phyloP scores from a whole-genome alignment of 2,329 filamentous ascomycete genomes.

The Pseudopyrenochaeta lycopersici region DNA sequence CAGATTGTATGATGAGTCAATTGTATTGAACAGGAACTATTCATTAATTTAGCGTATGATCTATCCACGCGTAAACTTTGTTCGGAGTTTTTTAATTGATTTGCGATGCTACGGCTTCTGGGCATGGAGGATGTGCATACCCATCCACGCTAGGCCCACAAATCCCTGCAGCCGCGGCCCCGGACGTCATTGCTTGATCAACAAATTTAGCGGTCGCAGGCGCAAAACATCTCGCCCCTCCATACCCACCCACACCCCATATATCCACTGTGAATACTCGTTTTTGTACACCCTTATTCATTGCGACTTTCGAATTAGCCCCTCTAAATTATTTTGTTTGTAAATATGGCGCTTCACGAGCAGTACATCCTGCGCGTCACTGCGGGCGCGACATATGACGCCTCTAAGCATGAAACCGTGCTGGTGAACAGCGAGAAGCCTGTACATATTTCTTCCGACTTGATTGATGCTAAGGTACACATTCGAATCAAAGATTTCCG shows the following conservation, averaged over 20 bases:
- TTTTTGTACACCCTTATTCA: neutral
- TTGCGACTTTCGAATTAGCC: neutral
- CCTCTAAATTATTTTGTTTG: neutral
- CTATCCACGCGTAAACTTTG: too few relatives aligned
- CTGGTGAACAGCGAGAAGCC: constrained; percentile 76
- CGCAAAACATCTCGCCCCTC: neutral
- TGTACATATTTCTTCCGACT: constrained; percentile 68
- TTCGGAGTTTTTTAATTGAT: too few relatives aligned
- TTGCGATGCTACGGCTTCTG: too few relatives aligned
- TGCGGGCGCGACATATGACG: constrained; percentile 79
- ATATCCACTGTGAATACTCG: neutral
- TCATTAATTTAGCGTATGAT: too few relatives aligned
- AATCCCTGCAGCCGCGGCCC: constrained; percentile 7
- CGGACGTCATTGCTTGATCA: constrained; percentile 20
- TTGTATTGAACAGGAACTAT: too few relatives aligned
- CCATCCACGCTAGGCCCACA: neutral
- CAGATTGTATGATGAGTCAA: too few relatives aligned
- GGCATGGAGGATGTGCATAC: neutral
- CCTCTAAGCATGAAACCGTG: constrained; percentile 74
- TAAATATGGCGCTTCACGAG: constrained; percentile 55
- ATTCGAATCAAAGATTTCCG: constrained; percentile 76
- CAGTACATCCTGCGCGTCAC: constrained; percentile 85
- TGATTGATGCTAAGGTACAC: constrained; percentile 73
- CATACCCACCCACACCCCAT: neutral
- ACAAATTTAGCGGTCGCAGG: constrained; percentile 14